Evolutionary conservation across 495 filamentous ascomycete genomes (phyloP), one percentile per base, ranked within the genome.

Genomic region (Thermothielavioides terrestris): DNA sequence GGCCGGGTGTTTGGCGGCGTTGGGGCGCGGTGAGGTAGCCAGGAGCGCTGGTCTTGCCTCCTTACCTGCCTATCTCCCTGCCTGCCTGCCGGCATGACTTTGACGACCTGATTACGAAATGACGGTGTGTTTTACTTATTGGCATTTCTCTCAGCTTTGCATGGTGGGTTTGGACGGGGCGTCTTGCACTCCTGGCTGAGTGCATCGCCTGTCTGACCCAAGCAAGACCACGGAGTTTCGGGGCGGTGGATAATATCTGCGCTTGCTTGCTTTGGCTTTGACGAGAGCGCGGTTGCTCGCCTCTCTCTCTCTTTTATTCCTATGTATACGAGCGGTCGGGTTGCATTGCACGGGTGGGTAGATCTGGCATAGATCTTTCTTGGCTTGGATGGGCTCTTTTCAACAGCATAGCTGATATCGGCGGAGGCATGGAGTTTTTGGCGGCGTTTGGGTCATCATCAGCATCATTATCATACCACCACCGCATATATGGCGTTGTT

Each of bases 1-100:
- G 68, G 69, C 2, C 59, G 71, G 26, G 65, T 72, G 34, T 68
- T 71, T 45, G 66, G 66, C 17, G 48, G 47, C 21, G 53, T 50
- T 38, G 30, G 42, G 20, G 60, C 50, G 6, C 48, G 54, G 35
- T 49, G 43, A 52, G 37, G n/a, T 17, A 28, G 9, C 12, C 2
- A 35, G 34, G n/a, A n/a, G n/a, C n/a, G n/a, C n/a, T n/a, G n/a
- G n/a, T n/a, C n/a, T n/a, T n/a, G n/a, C n/a, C n/a, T n/a, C n/a
- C n/a, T n/a, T n/a, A n/a, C n/a, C n/a, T n/a, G n/a, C n/a, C n/a
- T n/a, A n/a, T n/a, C n/a, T n/a, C n/a, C n/a, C n/a, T n/a, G n/a
- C n/a, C n/a, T n/a, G n/a, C n/a, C n/a, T n/a, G n/a, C n/a, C 4
- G 39, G 12, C 18, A 26, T n/a, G 35, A 37, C 14, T n/a, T 20